Conservation (phyloP, 108 stramenopile genomes). For the Cyclotella choctawhatcheeana region DNA sequence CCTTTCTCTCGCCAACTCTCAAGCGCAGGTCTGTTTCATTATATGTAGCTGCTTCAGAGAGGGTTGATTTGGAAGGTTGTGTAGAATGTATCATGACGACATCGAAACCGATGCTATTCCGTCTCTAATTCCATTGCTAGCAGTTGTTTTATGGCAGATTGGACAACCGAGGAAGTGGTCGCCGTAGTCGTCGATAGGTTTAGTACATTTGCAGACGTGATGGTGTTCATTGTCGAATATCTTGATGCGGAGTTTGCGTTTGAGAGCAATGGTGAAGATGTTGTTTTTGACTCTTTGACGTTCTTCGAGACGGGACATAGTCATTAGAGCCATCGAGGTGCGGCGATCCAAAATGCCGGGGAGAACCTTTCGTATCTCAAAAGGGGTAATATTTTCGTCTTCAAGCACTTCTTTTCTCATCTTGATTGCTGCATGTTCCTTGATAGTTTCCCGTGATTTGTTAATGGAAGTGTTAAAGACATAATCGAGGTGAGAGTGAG, state of each 20-base stretch:
- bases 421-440: background rate
- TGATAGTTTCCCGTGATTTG: background rate
- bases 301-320: background rate
- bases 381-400: background rate
- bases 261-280: background rate
- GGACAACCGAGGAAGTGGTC: background rate
- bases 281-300: background rate
- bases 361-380: background rate
- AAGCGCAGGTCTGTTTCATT: too few species aligned
- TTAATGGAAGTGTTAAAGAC: background rate
- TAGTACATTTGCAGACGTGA: background rate
- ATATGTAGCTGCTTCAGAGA: too few species aligned
- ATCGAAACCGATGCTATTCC: background rate
- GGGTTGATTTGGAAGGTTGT: too few species aligned
- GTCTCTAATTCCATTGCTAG: background rate
- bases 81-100: too few species aligned
- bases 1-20: too few species aligned
- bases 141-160: background rate
- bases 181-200: background rate
- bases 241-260: background rate
- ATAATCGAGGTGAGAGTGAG: too few species aligned
- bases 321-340: background rate
- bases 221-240: background rate
- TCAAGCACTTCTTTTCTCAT: background rate
- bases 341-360: background rate